A percentile compares a stretch with the other conserved stretches of the same genome.
Conservation (phyloP, 2,329 filamentous ascomycete species). For the Karstenula rhodostoma region DNA sequence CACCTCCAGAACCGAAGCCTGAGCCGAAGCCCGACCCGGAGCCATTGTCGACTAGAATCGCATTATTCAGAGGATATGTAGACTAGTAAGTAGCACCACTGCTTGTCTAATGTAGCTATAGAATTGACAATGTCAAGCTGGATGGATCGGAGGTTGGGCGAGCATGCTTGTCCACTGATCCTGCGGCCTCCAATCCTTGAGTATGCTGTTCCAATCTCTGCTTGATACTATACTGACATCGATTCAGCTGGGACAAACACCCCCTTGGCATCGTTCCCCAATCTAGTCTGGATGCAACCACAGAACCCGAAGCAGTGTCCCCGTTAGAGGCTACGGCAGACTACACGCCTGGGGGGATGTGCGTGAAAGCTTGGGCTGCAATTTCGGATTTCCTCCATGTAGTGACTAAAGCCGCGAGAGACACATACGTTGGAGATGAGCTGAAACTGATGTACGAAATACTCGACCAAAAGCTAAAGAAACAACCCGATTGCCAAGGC, state of each 20-base stretch:
- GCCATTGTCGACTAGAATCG: not conserved
- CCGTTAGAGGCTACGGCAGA: too few relatives aligned
- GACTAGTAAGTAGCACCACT: not conserved
- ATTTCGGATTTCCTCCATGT: too few relatives aligned
- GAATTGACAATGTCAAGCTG: not conserved
- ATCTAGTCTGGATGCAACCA: too few relatives aligned
- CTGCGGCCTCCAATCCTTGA: not conserved
- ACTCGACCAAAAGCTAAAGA: too few relatives aligned
- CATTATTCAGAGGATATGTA: not conserved
- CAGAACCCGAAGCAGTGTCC: too few relatives aligned
- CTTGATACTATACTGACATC: not conserved
- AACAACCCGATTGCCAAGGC: too few relatives aligned
- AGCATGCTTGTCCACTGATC: not conserved
- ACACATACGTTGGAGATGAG: too few relatives aligned
- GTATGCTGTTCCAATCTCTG: not conserved
- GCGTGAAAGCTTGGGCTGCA: too few relatives aligned
- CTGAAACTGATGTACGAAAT: too few relatives aligned
- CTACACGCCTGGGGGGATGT: too few relatives aligned
- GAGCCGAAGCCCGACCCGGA: not conserved
- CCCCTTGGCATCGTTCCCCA: too few relatives aligned
- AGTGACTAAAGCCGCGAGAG: too few relatives aligned
- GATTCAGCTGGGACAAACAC: not conserved
- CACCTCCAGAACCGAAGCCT: not conserved
- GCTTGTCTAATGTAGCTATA: not conserved
- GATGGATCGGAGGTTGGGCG: not conserved